These are phyloP conservation scores for Camellia oleifera DNA, from an alignment of 179 eudicot species.

Conservation along the genomic window DNA sequence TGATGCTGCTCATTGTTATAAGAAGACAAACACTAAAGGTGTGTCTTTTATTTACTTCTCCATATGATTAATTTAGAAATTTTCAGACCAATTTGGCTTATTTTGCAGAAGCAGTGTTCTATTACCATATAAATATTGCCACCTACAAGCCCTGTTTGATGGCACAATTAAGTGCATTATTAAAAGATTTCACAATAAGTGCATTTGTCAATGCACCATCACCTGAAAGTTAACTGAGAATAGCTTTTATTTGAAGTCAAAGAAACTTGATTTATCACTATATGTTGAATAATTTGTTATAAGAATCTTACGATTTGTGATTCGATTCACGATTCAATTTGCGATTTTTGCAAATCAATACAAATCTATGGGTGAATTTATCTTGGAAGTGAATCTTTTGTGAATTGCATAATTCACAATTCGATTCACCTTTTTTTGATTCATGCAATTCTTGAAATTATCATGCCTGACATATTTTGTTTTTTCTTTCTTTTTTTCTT, in stretches of 20 bases:
- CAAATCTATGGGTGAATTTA: too few relatives aligned
- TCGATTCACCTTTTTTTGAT: too few relatives aligned
- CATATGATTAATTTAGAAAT: background rate
- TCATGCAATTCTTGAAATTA: too few relatives aligned
- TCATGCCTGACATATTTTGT: too few relatives aligned
- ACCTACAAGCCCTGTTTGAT: background rate
- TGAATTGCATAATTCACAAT: too few relatives aligned
- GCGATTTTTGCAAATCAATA: too few relatives aligned
- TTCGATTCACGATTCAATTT: too few relatives aligned
- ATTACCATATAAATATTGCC: background rate
- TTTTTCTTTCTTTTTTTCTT: too few relatives aligned
- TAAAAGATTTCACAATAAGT: background rate
- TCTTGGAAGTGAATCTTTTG: too few relatives aligned
- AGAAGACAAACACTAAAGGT: conserved; percentile 79
- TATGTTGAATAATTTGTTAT: too few relatives aligned
- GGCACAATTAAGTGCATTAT: background rate
- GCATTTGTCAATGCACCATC: background rate
- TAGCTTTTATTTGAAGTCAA: background rate
- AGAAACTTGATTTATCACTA: background rate
- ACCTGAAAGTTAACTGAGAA: background rate
- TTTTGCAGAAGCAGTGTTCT: background rate
- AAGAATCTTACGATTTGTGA: too few relatives aligned
- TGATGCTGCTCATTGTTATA: conserved; percentile 90
- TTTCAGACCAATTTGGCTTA: background rate
- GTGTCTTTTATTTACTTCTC: conserved; percentile 2